phyloP scores from a whole-genome alignment of 1,284 basidiomycete species.

The Cryptococcus sp. region DNA sequence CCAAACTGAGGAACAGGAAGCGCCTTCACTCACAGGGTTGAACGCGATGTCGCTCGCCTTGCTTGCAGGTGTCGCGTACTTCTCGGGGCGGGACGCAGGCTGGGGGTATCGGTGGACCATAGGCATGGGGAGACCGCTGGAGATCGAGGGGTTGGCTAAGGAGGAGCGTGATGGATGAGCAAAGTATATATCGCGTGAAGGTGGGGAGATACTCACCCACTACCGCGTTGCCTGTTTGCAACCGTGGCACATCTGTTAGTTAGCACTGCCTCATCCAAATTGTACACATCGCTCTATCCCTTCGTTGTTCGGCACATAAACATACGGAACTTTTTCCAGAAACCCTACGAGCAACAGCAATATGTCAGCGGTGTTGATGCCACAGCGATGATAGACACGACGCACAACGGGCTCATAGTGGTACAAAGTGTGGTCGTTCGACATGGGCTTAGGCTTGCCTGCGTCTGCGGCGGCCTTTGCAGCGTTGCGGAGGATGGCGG shows the following conservation, averaged over 20 bases:
- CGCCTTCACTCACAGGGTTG: conserved; percentile 21
- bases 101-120: conserved; percentile 73
- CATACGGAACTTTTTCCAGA: conserved; percentile 92
- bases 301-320: conserved; percentile 18
- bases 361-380: conserved; percentile 12
- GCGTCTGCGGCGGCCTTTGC: conserved; percentile 21
- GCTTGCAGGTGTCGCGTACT: conserved; percentile 79
- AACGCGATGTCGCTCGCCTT: conserved; percentile 60
- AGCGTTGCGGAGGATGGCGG: conserved; percentile 36
- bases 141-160: conserved; percentile 87
- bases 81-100: conserved; percentile 80
- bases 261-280: neutral
- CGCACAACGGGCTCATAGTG: conserved; percentile 72
- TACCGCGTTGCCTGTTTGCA: conserved; percentile 65
- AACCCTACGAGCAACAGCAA: conserved; percentile 51
- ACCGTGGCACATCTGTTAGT: neutral
- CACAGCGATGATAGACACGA: conserved; percentile 3
- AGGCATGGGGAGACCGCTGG: conserved; percentile 80
- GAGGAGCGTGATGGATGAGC: neutral
- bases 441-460: conserved; percentile 46
- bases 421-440: conserved; percentile 78
- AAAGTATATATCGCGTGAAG: neutral
- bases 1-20: neutral
- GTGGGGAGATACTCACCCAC: conserved; percentile 61
- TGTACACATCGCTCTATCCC: neutral